A percentile compares a stretch with the other conserved stretches of the same genome.
Evolutionary conservation across 108 stramenopile species (phyloP).

Genomic region (Skeletonema tropicum): DNA sequence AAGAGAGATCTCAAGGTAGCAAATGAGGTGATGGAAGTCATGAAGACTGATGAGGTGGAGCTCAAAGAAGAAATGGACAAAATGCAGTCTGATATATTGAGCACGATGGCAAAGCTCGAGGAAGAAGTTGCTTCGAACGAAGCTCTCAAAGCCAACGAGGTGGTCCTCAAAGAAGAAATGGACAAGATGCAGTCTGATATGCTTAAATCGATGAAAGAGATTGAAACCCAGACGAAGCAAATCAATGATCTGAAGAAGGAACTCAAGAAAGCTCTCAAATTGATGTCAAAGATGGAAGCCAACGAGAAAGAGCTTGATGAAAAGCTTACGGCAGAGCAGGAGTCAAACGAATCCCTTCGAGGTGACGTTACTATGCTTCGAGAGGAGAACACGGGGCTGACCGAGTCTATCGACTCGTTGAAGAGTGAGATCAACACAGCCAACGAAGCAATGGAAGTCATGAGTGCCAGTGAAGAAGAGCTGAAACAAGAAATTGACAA

Average conservation of each 20-base stretch:
- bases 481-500: not conserved
- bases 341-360: not conserved
- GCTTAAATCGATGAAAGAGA: not conserved
- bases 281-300: conserved; percentile 4
- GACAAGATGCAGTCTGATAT: not conserved
- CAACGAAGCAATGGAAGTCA: too few species aligned
- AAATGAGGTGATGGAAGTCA: not conserved
- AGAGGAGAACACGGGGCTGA: not conserved
- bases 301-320: not conserved
- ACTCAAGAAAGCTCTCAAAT: not conserved
- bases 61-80: not conserved
- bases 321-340: not conserved
- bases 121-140: not conserved
- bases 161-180: not conserved
- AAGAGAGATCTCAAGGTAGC: not conserved
- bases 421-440: too few species aligned
- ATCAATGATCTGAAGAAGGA: not conserved
- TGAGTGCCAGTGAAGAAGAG: not conserved
- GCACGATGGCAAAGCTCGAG: not conserved
- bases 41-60: not conserved
- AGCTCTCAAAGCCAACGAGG: not conserved
- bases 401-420: too few species aligned
- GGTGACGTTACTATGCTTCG: not conserved
- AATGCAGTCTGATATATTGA: not conserved
- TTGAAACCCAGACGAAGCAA: not conserved